Base-by-base conservation (phyloP, 495 filamentous ascomycete genomes). In the Poronia punctata region DNA sequence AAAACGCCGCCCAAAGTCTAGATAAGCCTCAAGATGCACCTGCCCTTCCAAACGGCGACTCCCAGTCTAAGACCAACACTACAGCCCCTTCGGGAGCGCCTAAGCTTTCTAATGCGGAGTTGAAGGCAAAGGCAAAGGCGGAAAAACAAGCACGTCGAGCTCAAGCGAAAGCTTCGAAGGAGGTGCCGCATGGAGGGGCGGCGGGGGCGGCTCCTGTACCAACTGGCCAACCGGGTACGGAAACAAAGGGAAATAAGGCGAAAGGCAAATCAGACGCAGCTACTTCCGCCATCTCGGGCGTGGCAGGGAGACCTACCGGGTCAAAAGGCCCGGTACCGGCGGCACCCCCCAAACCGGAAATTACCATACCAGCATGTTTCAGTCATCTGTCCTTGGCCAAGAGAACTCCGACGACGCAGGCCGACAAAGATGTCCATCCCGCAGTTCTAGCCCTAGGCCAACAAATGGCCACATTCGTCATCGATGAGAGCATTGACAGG, bases 401-500 rank as follows among this genome's bases (percentile, higher is more conserved):
- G 48, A 71, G 80, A 41, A 83, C 83, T 38, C 79, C 78, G 5
- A 67, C 88, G 20, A 79, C 80, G 2, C 84, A 83, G 16, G 86
- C 83, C 9, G 74, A 79, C 21, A 92, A 90, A 56, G 89, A 96
- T 52, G 83, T 98, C 14, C 88, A 98, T 55, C 88, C 88, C 2
- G 80, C 87, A 1, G 80, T 97, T 7, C 63, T 95, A 42, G 79
- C 85, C 1, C 65, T 96, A 16, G 92, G 90, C 2, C 72, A 95
- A 51, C 86, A 97, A 62, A 86, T 96, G 72, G 82, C 84, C 49
- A 84, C 81, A 38, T 95, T 95, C 64, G 74, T 79, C 5, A 76
- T 98, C 34, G 89, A 85, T 48, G 93, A 94, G 27, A 93, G 87
- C 54, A 95, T 82, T 56, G 84, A 87, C 11, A 77, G 92, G 35